A percentile compares a stretch with the other conserved stretches of the same genome.
These are phyloP conservation scores for Kazachstania viticola DNA, from an alignment of 805 yeast species.

Conservation along the genomic window DNA sequence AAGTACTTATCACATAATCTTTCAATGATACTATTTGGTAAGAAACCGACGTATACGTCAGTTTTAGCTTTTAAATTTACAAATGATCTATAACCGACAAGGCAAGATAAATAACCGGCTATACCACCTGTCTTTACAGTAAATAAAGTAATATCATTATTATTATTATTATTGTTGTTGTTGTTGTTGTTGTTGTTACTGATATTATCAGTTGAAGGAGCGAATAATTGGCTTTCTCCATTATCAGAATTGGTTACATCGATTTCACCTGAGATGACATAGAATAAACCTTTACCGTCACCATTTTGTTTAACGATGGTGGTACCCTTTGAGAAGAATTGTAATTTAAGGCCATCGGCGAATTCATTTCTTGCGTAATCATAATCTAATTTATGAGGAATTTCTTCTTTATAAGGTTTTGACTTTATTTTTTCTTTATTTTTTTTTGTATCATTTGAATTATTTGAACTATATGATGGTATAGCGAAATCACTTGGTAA, in stretches of 20 bases:
- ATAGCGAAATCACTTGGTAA: conserved; percentile 17
- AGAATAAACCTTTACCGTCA: conserved; percentile 63
- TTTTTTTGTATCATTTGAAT: conserved; percentile 1
- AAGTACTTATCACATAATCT: conserved; percentile 65
- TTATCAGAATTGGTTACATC: conserved; percentile 35
- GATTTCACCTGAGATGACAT: conserved; percentile 66
- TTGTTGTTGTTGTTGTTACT: too few relatives aligned
- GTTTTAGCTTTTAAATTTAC: conserved; percentile 54
- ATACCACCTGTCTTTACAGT: conserved; percentile 66
- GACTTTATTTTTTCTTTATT: conserved; percentile 10
- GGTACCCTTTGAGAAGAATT: conserved; percentile 40
- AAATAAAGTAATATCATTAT: conserved; percentile 28
- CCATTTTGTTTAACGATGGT: conserved; percentile 53
- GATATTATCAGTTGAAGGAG: neutral
- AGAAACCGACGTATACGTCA: conserved; percentile 57
- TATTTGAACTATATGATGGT: conserved; percentile 5
- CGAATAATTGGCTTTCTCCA: neutral
- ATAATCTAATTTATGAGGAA: conserved; percentile 29
- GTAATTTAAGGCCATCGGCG: conserved; percentile 47
- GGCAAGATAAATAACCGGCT: conserved; percentile 76
- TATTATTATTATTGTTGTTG: neutral
- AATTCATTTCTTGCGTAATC: conserved; percentile 45
- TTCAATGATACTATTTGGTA: conserved; percentile 53
- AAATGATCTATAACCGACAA: conserved; percentile 70
- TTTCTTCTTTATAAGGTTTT: conserved; percentile 13